Base-by-base conservation (phyloP, 768 basidiomycete species). In the Crucibulum laeve region DNA sequence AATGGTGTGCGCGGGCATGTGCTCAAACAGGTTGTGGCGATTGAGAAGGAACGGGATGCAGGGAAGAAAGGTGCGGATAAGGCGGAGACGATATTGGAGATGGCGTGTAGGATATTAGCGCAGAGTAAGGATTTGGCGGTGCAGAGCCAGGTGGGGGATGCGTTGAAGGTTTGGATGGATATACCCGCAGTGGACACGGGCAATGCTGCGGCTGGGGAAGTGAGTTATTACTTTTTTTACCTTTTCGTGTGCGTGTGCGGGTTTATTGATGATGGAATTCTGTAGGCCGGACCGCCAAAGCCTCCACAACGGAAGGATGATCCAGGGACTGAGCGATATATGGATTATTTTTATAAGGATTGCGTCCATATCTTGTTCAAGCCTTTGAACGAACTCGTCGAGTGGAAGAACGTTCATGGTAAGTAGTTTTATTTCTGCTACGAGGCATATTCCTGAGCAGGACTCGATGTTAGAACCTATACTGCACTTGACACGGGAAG, bases 301-400 rank as follows among this genome's bases (percentile, higher is more conserved):
- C 57, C 57, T 26, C 55, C 55, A 8, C 45, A 53, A 11, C 80
- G 84, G 42, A 91, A 87, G 61, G 93, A 95, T 50, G 89, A 91
- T 42, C 85, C 87, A 4, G 77, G 80, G 25, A 85, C 84, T 1
- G 96, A 98, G 61, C 79, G 82, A 44, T 99, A 93, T 70, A 71
- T 94, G 57, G 87, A 93, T 28, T 91, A 91, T 60, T 95, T 97
- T 63, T 97, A 97, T 69, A 91, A 91, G 62, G 71, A 79, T 35
- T 90, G 86, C 58, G 69, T 85, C 47, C 65, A 75, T n/a, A 73
- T 74, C n/a, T 68, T 99, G 40, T 85, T 91, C 67, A 80, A 79
- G 58, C 94, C 96, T 4, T 67, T 96, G 33, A 60, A 68, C 53
- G 69, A 90, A 43, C 67, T 96, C 19, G 79, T 87, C 3, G 87